phyloP scores from a whole-genome alignment of 208 protist species.

The Trypanosoma caninum region DNA sequence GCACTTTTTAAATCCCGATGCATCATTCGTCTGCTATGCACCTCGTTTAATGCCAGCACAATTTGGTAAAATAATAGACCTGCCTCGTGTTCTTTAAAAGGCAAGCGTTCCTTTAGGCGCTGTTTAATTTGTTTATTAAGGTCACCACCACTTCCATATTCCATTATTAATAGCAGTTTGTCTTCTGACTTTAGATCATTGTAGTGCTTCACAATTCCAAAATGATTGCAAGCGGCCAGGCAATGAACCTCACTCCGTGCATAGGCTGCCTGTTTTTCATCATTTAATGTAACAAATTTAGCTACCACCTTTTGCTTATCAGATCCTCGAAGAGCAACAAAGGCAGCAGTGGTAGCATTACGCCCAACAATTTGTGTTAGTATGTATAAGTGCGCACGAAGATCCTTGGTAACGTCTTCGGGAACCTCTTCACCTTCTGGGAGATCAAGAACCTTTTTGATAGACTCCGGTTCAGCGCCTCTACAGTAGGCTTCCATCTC shows the following conservation, averaged over 20 bases:
- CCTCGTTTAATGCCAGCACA: conserved; percentile 78
- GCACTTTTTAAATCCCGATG: conserved; percentile 90
- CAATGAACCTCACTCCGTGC: conserved; percentile 84
- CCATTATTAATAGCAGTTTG: conserved; percentile 87
- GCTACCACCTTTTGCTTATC: conserved; percentile 63
- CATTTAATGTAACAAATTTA: conserved; percentile 85
- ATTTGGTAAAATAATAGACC: conserved; percentile 86
- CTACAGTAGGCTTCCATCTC: conserved; percentile 59
- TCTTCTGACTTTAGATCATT: conserved; percentile 75
- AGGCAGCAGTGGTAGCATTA: conserved; percentile 82
- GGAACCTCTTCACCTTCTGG: conserved; percentile 70
- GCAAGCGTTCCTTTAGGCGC: conserved; percentile 63
- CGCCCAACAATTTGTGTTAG: conserved; percentile 71
- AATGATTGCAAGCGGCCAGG: conserved; percentile 83
- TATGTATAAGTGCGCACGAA: conserved; percentile 81
- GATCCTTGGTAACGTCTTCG: conserved; percentile 41
- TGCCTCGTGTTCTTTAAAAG: conserved; percentile 84
- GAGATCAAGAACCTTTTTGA: conserved; percentile 32
- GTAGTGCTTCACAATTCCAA: conserved; percentile 88
- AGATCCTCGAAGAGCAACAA: conserved; percentile 72
- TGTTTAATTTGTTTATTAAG: conserved; percentile 86
- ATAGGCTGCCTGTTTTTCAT: conserved; percentile 80
- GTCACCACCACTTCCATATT: conserved; percentile 87
- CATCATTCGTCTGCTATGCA: conserved; percentile 85
- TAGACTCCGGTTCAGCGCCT: conserved; percentile 34